Evolutionary conservation across 768 basidiomycete genomes (phyloP).

Genomic region (Suillus bovinus): DNA sequence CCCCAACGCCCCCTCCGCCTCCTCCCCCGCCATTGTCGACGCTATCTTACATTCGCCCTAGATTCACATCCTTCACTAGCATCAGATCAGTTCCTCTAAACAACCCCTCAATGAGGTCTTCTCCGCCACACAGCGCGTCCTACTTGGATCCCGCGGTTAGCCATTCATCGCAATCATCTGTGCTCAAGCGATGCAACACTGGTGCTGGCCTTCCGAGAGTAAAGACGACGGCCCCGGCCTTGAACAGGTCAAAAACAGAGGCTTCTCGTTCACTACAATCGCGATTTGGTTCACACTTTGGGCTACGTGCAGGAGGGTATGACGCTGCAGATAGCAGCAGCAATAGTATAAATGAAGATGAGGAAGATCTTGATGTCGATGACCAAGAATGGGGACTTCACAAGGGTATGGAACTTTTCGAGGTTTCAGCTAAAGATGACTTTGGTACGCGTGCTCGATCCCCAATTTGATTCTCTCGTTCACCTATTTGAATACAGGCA

Average conservation of each 20-base stretch:
- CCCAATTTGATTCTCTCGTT: constrained; percentile 11
- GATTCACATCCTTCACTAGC: constrained; percentile 43
- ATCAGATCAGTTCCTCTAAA: constrained; percentile 61
- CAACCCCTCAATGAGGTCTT: constrained; percentile 43
- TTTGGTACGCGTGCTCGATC: constrained; percentile 50
- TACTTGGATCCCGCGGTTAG: constrained; percentile 62
- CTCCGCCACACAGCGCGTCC: constrained; percentile 58
- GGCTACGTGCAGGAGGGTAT: constrained; percentile 51
- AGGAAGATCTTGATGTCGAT: constrained; percentile 49
- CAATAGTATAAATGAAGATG: constrained; percentile 67
- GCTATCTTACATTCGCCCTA: constrained; percentile 36
- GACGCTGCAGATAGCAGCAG: constrained; percentile 61
- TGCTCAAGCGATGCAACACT: constrained; percentile 53
- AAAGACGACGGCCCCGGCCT: constrained; percentile 44
- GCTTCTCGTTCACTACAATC: constrained; percentile 48
- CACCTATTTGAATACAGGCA: constrained; percentile 48
- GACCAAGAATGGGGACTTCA: constrained; percentile 71
- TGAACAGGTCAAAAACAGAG: constrained; percentile 34
- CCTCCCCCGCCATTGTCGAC: constrained; percentile 54
- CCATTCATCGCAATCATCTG: constrained; percentile 41
- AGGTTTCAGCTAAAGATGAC: constrained; percentile 91
- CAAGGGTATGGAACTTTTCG: constrained; percentile 85
- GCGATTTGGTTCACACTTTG: constrained; percentile 59
- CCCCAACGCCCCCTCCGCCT: constrained; percentile 64
- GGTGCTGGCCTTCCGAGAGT: constrained; percentile 48